Conservation (phyloP, 495 filamentous ascomycete genomes). For the Podospora didyma region DNA sequence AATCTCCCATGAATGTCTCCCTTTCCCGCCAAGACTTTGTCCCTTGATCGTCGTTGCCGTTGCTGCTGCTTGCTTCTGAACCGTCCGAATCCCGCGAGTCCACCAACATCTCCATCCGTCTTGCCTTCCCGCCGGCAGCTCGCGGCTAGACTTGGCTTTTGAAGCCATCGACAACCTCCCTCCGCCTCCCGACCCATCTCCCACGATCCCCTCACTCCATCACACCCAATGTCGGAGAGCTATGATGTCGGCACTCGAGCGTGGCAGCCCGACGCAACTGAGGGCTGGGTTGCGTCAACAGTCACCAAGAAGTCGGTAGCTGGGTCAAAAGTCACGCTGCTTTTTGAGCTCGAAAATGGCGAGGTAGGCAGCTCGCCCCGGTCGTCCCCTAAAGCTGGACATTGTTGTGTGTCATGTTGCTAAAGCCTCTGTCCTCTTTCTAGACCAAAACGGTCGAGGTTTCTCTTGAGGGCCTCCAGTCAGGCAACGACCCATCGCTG, state of each 20-base stretch:
- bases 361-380: constrained; percentile 59
- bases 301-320: constrained; percentile 80
- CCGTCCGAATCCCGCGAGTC: constrained; percentile 8
- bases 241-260: constrained; percentile 97
- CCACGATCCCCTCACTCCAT: constrained; percentile 11
- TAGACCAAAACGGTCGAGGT: constrained; percentile 80
- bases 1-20: constrained; percentile 19
- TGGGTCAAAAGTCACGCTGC: constrained; percentile 79
- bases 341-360: constrained; percentile 85
- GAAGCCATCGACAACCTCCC: constrained; percentile 17
- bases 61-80: not conserved
- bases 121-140: constrained; percentile 6
- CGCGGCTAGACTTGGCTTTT: constrained; percentile 22
- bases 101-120: constrained; percentile 5
- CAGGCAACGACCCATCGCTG: constrained; percentile 62
- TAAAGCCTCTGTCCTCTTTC: not conserved
- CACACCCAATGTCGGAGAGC: constrained; percentile 76
- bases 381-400: not conserved
- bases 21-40: constrained; percentile 13
- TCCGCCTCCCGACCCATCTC: constrained; percentile 5
- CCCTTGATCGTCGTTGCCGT: constrained; percentile 7
- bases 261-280: constrained; percentile 93
- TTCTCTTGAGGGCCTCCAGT: constrained; percentile 71
- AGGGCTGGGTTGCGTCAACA: constrained; percentile 97
- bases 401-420: no score